Conservation (phyloP, 495 filamentous ascomycete species). For the Copromyces sp. region DNA sequence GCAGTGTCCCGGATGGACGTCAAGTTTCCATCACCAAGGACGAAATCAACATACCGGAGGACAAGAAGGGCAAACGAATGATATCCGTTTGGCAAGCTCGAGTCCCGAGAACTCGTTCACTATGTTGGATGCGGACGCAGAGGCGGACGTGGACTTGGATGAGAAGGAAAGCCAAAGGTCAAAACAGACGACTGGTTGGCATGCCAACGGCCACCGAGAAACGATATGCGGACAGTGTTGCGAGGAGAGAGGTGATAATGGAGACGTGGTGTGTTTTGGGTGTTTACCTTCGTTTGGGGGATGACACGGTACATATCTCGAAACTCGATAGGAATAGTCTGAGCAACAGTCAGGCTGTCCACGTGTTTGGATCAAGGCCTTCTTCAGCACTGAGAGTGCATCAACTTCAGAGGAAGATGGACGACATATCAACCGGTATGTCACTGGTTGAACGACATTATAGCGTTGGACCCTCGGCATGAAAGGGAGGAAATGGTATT, state of each 20-base stretch:
- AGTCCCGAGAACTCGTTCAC: constrained; percentile 23
- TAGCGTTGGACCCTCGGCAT: background rate
- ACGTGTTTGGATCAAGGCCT: background rate
- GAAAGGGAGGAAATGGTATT: background rate
- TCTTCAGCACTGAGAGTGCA: background rate
- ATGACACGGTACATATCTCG: constrained; percentile 7
- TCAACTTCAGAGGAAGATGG: background rate
- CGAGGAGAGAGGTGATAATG: constrained; percentile 33
- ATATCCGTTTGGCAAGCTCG: constrained; percentile 1
- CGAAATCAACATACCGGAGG: background rate
- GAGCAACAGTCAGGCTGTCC: background rate
- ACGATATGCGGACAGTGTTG: constrained; percentile 39
- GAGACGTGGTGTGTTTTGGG: constrained; percentile 37
- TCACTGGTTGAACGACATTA: background rate
- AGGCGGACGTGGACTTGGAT: background rate
- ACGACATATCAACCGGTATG: background rate
- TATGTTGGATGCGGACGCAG: constrained; percentile 30
- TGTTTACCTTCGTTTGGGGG: constrained; percentile 34
- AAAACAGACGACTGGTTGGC: constrained; percentile 14
- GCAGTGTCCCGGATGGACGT: constrained; percentile 33
- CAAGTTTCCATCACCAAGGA: background rate
- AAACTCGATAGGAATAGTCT: background rate
- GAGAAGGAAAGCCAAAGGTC: background rate
- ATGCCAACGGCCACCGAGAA: constrained; percentile 25
- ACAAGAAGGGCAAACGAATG: background rate